A percentile compares a stretch with the other conserved stretches of the same genome.
These are phyloP conservation scores for Cavenderia fasciculata DNA, from an alignment of 78 protist genomes.

Conservation along the genomic window DNA sequence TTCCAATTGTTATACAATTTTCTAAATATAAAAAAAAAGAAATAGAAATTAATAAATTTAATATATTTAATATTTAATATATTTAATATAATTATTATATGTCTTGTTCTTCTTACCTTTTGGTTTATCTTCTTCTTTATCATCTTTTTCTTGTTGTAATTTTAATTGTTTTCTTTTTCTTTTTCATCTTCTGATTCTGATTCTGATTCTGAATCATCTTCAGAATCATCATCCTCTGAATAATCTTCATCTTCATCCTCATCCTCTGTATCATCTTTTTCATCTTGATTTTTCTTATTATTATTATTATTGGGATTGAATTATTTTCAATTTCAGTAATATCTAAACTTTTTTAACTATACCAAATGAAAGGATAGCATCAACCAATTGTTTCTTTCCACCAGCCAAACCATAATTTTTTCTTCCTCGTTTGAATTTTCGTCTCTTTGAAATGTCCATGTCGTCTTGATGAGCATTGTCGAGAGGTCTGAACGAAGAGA, in stretches of 20 bases:
- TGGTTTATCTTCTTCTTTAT: not conserved
- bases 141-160: not conserved
- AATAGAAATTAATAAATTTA: no score
- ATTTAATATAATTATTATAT: no score
- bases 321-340: not conserved
- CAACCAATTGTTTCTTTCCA: slow-evolving; percentile 37
- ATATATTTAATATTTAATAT: no score
- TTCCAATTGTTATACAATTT: slow-evolving; percentile 63
- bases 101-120: not conserved
- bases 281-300: slow-evolving; percentile 9
- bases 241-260: slow-evolving; percentile 12
- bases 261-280: not conserved
- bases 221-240: not conserved
- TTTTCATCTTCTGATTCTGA: not conserved
- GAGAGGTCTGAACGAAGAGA: slow-evolving; percentile 15
- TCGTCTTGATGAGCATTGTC: not conserved
- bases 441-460: not conserved
- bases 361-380: slow-evolving; percentile 20
- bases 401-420: slow-evolving; percentile 42
- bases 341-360: slow-evolving; percentile 1
- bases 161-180: not conserved
- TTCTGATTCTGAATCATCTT: not conserved
- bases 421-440: slow-evolving; percentile 71
- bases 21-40: no score
- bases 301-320: not conserved